These are phyloP conservation scores for Adansonia grandidieri DNA, from an alignment of 441 rosid genomes.

Conservation along the genomic window DNA sequence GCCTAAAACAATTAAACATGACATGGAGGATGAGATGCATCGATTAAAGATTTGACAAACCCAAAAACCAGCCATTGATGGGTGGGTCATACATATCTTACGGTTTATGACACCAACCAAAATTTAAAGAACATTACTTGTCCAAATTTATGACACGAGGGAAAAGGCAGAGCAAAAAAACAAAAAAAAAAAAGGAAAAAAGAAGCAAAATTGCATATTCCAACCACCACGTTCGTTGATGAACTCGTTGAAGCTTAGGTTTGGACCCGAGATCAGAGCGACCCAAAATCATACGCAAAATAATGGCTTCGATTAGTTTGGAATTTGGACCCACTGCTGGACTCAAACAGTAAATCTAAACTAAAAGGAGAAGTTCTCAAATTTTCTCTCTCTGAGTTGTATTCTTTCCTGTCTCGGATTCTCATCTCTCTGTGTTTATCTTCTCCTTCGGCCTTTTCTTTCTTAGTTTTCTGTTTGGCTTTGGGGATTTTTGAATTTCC, in stretches of 20 bases:
- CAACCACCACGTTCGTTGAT: slow-evolving; percentile 23
- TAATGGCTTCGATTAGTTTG: not conserved
- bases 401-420: not conserved
- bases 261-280: not conserved
- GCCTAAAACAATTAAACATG: not conserved
- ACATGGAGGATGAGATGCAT: not conserved
- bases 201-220: not conserved
- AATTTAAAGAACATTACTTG: not conserved
- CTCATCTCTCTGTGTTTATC: not conserved
- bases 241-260: slow-evolving; percentile 43
- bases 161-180: too few relatives aligned
- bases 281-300: not conserved
- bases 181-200: too few relatives aligned
- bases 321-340: slow-evolving; percentile 41
- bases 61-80: not conserved
- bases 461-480: slow-evolving; percentile 11
- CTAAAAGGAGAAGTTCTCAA: not conserved
- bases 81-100: not conserved
- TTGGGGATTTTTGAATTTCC: slow-evolving; percentile 29
- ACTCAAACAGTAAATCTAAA: not conserved
- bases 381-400: not conserved
- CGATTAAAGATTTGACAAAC: not conserved
- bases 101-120: not conserved
- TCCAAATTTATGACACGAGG: too few relatives aligned
- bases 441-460: not conserved